A percentile compares a stretch with the other conserved stretches of the same genome.
These are phyloP conservation scores for Xylariales sp. DNA, from an alignment of 2,329 filamentous ascomycete species.

Conservation along the genomic window DNA sequence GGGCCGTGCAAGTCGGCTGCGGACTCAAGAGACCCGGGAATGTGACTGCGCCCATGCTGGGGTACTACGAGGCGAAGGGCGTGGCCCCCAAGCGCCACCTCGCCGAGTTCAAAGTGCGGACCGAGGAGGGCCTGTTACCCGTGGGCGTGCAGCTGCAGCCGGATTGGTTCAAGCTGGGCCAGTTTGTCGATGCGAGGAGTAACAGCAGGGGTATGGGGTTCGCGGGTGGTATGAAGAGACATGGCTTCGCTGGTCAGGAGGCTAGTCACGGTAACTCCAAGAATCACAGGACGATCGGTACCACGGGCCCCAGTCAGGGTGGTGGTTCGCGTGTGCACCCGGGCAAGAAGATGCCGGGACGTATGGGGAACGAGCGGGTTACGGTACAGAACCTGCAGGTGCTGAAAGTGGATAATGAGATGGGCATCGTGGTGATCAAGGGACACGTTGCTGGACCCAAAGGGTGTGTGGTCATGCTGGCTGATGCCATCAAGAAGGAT, in stretches of 20 bases:
- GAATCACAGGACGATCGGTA: slow-evolving; percentile 89
- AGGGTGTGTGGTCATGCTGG: slow-evolving; percentile 75
- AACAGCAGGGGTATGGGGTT: slow-evolving; percentile 87
- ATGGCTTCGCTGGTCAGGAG: slow-evolving; percentile 83
- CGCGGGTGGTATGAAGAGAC: slow-evolving; percentile 95
- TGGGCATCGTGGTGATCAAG: slow-evolving; percentile 83
- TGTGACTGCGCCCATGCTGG: slow-evolving; percentile 75
- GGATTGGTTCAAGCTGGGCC: slow-evolving; percentile 87
- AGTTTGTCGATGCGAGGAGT: slow-evolving; percentile 81
- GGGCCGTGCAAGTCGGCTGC: slow-evolving; percentile 82
- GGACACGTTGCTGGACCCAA: slow-evolving; percentile 86
- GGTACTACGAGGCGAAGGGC: slow-evolving; percentile 79
- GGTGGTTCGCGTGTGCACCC: slow-evolving; percentile 88
- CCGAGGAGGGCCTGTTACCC: slow-evolving; percentile 65
- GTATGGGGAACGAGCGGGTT: slow-evolving; percentile 85
- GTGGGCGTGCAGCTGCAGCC: slow-evolving; percentile 74
- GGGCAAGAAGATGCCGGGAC: slow-evolving; percentile 96
- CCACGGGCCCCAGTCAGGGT: slow-evolving; percentile 82
- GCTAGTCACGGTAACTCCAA: slow-evolving; percentile 93
- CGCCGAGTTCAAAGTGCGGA: slow-evolving; percentile 80
- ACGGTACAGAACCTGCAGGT: slow-evolving; percentile 91
- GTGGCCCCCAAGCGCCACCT: slow-evolving; percentile 81
- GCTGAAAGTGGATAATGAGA: slow-evolving; percentile 78
- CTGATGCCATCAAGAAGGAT: slow-evolving; percentile 85
- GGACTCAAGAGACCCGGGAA: slow-evolving; percentile 72